phyloP scores from a whole-genome alignment of 768 basidiomycete species.

The Auriscalpium vulgare region DNA sequence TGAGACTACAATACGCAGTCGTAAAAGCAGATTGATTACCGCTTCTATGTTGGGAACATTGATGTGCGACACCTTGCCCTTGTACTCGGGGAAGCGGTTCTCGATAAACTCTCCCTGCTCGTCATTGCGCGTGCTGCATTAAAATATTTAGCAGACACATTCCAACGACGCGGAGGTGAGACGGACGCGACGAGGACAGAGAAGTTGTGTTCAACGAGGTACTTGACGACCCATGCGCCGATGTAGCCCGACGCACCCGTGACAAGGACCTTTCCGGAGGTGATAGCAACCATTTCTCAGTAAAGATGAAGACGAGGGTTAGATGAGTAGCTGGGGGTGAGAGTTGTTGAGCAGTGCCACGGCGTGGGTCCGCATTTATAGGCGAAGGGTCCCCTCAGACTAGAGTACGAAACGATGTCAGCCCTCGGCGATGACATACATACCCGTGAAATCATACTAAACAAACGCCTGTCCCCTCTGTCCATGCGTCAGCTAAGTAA shows the following conservation, averaged over 20 bases:
- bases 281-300: background rate
- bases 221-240: background rate
- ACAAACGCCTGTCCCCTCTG: too few relatives aligned
- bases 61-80: background rate
- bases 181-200: constrained; percentile 4
- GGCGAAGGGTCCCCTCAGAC: too few relatives aligned
- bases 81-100: background rate
- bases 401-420: too few relatives aligned
- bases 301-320: background rate
- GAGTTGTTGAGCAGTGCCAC: too few relatives aligned
- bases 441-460: too few relatives aligned
- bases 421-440: too few relatives aligned
- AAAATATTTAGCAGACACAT: background rate
- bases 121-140: background rate
- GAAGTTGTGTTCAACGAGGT: background rate
- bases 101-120: background rate
- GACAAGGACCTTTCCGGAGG: background rate
- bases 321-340: too few relatives aligned
- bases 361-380: too few relatives aligned
- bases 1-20: background rate
- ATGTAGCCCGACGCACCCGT: background rate
- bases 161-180: constrained; percentile 3
- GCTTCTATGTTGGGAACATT: constrained; percentile 14
- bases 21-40: constrained; percentile 18
- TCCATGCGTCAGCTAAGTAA: too few relatives aligned